phyloP scores from a whole-genome alignment of 1,139 yeast species.

The Saccharomyces hybrid region DNA sequence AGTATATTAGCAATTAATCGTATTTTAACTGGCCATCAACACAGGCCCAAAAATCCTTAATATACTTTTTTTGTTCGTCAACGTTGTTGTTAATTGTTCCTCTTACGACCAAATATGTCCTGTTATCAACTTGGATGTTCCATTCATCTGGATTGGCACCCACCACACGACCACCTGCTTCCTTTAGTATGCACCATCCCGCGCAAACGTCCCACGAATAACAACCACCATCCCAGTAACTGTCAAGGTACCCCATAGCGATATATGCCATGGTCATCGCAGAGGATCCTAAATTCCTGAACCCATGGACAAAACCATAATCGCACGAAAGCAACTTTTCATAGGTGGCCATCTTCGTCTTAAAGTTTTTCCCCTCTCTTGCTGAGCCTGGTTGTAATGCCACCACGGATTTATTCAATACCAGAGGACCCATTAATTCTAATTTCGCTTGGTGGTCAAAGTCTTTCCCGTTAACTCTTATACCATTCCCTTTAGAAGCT shows the following conservation, averaged over 20 bases:
- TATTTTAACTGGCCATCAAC: slow-evolving; percentile 41
- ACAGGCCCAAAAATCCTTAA: slow-evolving; percentile 43
- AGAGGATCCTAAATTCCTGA: slow-evolving; percentile 51
- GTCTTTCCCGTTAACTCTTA: slow-evolving; percentile 37
- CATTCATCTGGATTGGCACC: slow-evolving; percentile 45
- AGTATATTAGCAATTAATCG: slow-evolving; percentile 7
- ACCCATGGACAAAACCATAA: slow-evolving; percentile 50
- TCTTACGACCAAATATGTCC: slow-evolving; percentile 48
- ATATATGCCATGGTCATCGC: slow-evolving; percentile 51
- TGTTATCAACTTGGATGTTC: slow-evolving; percentile 41
- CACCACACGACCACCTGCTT: slow-evolving; percentile 50
- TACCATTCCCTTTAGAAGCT: slow-evolving; percentile 47
- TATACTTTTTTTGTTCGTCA: slow-evolving; percentile 37
- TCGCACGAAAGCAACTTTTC: slow-evolving; percentile 39
- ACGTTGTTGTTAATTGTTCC: slow-evolving; percentile 33
- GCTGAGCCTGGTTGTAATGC: slow-evolving; percentile 56
- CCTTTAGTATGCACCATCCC: slow-evolving; percentile 52
- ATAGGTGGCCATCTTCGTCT: slow-evolving; percentile 42
- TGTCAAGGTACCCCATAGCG: slow-evolving; percentile 49
- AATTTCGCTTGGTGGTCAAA: slow-evolving; percentile 34
- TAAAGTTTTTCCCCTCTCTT: slow-evolving; percentile 43
- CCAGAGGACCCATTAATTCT: slow-evolving; percentile 32
- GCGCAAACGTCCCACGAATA: slow-evolving; percentile 62
- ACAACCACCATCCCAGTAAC: slow-evolving; percentile 61
- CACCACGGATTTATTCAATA: slow-evolving; percentile 45